Evolutionary conservation across 2,329 filamentous ascomycete genomes (phyloP).

Genomic region (Hortaea sp.): DNA sequence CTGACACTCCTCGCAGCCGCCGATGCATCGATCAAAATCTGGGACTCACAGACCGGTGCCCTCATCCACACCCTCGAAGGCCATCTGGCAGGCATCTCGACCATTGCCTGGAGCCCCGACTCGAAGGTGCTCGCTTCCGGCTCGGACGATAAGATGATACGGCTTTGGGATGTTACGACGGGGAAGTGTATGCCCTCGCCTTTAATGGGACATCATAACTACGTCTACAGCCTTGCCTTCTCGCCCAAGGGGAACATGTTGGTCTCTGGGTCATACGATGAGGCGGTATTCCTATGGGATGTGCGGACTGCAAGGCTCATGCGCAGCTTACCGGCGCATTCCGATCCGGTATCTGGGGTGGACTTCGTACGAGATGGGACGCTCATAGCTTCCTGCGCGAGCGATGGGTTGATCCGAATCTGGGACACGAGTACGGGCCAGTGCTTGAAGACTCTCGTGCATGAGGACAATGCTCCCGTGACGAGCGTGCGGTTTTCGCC

Average conservation of each 20-base stretch:
- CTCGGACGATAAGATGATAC: constrained; percentile 91
- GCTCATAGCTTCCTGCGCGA: constrained; percentile 80
- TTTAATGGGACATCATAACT: constrained; percentile 85
- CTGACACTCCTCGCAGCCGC: constrained; percentile 43
- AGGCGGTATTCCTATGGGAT: constrained; percentile 96
- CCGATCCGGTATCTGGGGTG: constrained; percentile 85
- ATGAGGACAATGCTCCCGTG: constrained; percentile 90
- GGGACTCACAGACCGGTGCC: constrained; percentile 67
- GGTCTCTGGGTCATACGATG: constrained; percentile 89
- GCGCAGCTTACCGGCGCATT: constrained; percentile 85
- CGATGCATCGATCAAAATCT: constrained; percentile 84
- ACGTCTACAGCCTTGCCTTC: constrained; percentile 88
- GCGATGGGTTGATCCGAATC: constrained; percentile 82
- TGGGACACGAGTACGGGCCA: constrained; percentile 96
- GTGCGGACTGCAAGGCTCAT: constrained; percentile 78
- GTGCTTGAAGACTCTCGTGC: constrained; percentile 85
- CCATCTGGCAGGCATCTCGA: constrained; percentile 85
- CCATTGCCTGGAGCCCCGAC: constrained; percentile 89
- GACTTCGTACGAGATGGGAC: constrained; percentile 91
- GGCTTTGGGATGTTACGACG: constrained; percentile 69
- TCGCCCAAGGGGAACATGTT: constrained; percentile 98
- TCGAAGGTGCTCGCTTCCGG: constrained; percentile 79
- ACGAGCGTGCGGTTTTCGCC: constrained; percentile 85
- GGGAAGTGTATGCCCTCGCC: constrained; percentile 49
- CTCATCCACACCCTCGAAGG: constrained; percentile 85